These are phyloP conservation scores for Vigna angularis DNA, from an alignment of 306 rosid species.

Conservation along the genomic window DNA sequence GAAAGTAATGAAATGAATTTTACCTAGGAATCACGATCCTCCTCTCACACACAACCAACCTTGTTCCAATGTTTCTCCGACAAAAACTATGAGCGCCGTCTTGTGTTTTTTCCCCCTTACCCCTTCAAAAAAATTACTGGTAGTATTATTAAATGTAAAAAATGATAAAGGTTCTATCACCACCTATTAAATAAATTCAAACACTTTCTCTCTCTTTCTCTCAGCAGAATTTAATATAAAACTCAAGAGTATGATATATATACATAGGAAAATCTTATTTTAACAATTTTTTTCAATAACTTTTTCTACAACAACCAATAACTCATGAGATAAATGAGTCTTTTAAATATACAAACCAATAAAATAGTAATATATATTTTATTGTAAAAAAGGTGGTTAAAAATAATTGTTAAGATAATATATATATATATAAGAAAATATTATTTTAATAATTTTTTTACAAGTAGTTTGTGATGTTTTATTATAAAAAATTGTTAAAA, in stretches of 20 bases:
- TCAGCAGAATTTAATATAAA: neutral
- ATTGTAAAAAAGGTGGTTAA: no score
- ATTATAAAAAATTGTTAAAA: no score
- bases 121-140: neutral
- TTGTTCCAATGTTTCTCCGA: neutral
- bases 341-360: no score
- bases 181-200: neutral
- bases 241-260: neutral
- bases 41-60: neutral
- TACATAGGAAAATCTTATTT: no score
- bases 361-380: no score
- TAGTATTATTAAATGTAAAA: neutral
- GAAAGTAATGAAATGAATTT: neutral
- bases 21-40: slow-evolving; percentile 10
- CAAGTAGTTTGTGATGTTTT: no score
- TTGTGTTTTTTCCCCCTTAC: neutral
- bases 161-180: neutral
- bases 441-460: no score
- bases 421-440: no score
- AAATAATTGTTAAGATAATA: no score
- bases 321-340: no score
- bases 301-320: no score
- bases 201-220: neutral
- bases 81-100: slow-evolving; percentile 2
- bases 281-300: no score